These are phyloP conservation scores for Chimonanthus salicifolius DNA, from an alignment of 164 flowering plant species.

Conservation along the genomic window DNA sequence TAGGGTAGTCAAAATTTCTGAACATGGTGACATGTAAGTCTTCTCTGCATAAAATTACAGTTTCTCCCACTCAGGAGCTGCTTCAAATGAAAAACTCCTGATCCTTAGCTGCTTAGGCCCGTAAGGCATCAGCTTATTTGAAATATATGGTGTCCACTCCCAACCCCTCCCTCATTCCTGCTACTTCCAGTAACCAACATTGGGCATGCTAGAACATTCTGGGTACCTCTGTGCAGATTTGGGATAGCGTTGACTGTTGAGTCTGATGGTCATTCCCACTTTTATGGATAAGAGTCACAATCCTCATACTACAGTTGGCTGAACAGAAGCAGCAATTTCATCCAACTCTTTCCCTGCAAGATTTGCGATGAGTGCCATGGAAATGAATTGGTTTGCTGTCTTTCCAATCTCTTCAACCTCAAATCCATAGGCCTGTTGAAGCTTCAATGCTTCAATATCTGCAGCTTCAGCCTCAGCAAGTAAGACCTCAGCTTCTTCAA, in stretches of 20 bases:
- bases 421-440: constrained; percentile 38
- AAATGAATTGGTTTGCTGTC: constrained; percentile 36
- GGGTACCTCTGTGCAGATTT: neutral
- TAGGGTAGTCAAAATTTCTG: neutral
- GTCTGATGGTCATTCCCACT: neutral
- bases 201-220: neutral
- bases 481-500: constrained; percentile 63
- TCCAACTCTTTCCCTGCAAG: constrained; percentile 47
- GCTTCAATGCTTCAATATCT: constrained; percentile 46
- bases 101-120: neutral
- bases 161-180: neutral
- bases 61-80: neutral
- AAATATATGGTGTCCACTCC: neutral
- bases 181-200: neutral
- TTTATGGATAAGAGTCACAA: neutral
- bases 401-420: constrained; percentile 36
- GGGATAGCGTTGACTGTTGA: neutral
- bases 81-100: neutral
- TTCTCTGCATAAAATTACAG: neutral
- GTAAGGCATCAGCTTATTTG: neutral
- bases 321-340: constrained; percentile 39
- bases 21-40: neutral
- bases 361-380: constrained; percentile 58
- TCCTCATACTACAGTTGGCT: constrained; percentile 18
- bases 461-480: constrained; percentile 66